phyloP scores from a whole-genome alignment of 441 rosid genomes.

The Hypseocharis bilobata region DNA sequence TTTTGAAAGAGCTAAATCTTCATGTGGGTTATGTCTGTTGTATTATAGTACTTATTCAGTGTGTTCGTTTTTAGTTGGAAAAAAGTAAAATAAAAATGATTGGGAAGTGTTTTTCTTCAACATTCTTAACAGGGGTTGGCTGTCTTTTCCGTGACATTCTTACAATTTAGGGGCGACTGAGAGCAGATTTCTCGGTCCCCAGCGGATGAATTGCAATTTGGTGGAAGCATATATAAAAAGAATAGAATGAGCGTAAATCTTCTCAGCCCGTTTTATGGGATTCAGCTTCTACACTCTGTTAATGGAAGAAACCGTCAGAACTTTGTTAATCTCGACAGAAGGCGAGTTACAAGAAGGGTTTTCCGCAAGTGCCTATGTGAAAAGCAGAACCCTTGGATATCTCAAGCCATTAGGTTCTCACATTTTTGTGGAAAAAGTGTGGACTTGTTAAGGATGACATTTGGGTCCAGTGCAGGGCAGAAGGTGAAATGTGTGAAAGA shows the following conservation, averaged over 20 bases:
- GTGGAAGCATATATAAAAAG: constrained; percentile 14
- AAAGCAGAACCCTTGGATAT: constrained; percentile 60
- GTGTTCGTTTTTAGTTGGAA: not conserved
- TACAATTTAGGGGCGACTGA: constrained; percentile 37
- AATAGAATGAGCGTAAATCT: constrained; percentile 48
- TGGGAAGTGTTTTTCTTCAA: constrained; percentile 6
- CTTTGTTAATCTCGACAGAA: constrained; percentile 23
- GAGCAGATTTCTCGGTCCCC: constrained; percentile 75
- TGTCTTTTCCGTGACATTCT: constrained; percentile 8
- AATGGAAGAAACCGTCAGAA: constrained; percentile 20
- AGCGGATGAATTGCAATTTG: constrained; percentile 33
- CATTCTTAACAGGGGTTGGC: constrained; percentile 8
- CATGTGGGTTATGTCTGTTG: too few relatives aligned
- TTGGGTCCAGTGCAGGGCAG: constrained; percentile 48
- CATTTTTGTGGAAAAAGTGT: constrained; percentile 59
- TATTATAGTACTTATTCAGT: too few relatives aligned
- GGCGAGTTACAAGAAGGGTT: constrained; percentile 27
- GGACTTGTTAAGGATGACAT: constrained; percentile 48
- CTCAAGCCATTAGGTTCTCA: constrained; percentile 52
- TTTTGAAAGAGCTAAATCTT: too few relatives aligned
- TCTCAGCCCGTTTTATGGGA: constrained; percentile 46
- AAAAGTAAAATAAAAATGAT: not conserved
- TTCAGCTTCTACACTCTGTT: constrained; percentile 29
- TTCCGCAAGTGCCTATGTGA: constrained; percentile 35
- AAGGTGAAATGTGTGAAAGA: constrained; percentile 54